phyloP scores from a whole-genome alignment of 2,329 filamentous ascomycete species.

The Shiraia sp. region DNA sequence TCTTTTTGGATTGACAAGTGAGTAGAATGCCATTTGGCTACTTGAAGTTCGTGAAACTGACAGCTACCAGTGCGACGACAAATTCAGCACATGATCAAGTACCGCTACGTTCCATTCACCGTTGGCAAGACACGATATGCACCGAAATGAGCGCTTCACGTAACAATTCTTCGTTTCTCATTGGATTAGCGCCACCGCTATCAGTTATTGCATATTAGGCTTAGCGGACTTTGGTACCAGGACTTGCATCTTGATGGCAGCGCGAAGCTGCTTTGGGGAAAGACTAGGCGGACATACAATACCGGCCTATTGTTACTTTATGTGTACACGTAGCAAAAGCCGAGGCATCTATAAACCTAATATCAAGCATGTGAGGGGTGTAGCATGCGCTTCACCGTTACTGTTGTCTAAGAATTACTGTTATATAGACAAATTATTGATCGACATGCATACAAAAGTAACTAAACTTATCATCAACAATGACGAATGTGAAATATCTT shows the following conservation, averaged over 20 bases:
- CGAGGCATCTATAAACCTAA: conserved; percentile 11
- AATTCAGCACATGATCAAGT: conserved; percentile 99
- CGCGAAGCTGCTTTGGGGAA: conserved; percentile 16
- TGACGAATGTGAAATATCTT: not conserved
- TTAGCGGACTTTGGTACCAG: conserved; percentile 25
- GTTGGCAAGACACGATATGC: conserved; percentile 70
- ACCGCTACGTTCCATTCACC: conserved; percentile 94
- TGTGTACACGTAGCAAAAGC: conserved; percentile 22
- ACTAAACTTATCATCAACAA: not conserved
- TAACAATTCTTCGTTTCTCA: conserved; percentile 2
- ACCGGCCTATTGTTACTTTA: conserved; percentile 20
- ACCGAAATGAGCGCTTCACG: conserved; percentile 24
- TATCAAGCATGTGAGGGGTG: conserved; percentile 2
- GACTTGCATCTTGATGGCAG: conserved; percentile 19
- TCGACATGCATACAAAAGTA: not conserved
- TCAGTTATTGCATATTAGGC: conserved; percentile 17
- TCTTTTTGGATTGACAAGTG: conserved; percentile 92
- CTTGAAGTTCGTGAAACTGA: conserved; percentile 2
- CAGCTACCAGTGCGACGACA: conserved; percentile 81
- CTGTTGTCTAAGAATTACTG: too few relatives aligned
- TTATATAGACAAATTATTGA: too few relatives aligned
- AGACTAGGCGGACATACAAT: conserved; percentile 5
- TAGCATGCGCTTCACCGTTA: not conserved
- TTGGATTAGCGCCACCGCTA: conserved; percentile 4
- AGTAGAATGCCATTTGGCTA: conserved; percentile 44